These are phyloP conservation scores for Brachypodium distachyon DNA, from an alignment of 202 grass and related monocot species.

Conservation along the genomic window DNA sequence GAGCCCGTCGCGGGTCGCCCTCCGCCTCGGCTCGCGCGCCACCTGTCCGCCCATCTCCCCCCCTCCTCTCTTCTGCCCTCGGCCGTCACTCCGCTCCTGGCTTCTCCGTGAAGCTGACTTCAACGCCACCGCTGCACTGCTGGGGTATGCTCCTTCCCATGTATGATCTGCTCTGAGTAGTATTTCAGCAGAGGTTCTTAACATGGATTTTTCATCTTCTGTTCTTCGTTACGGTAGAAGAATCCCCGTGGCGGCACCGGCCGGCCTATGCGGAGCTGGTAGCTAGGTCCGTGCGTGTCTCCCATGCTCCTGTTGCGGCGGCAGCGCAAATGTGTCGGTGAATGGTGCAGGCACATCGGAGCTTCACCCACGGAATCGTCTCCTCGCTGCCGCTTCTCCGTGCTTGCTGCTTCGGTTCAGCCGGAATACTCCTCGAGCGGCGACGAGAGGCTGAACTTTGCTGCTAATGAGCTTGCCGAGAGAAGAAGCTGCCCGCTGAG, in stretches of 20 bases:
- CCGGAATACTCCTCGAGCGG: conserved; percentile 33
- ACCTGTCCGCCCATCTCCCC: too few species aligned
- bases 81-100: too few species aligned
- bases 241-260: not conserved
- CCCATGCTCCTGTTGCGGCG: conserved; percentile 19
- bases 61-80: too few species aligned
- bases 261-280: not conserved
- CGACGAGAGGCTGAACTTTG: conserved; percentile 26
- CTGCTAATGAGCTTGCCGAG: not conserved
- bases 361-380: not conserved
- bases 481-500: not conserved
- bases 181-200: too few species aligned
- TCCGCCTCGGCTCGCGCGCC: too few species aligned
- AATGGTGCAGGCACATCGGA: conserved; percentile 12
- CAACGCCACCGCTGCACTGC: too few species aligned
- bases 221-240: not conserved
- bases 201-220: too few species aligned
- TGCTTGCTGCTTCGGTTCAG: conserved; percentile 10
- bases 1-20: too few species aligned
- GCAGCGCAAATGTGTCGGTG: conserved; percentile 7
- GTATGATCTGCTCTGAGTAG: too few species aligned
- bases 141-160: too few species aligned
- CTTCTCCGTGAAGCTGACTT: too few species aligned
- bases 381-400: conserved; percentile 5
- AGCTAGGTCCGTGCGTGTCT: not conserved